Base-by-base conservation (phyloP, 306 rosid genomes). In the Ziziphus jujuba region DNA sequence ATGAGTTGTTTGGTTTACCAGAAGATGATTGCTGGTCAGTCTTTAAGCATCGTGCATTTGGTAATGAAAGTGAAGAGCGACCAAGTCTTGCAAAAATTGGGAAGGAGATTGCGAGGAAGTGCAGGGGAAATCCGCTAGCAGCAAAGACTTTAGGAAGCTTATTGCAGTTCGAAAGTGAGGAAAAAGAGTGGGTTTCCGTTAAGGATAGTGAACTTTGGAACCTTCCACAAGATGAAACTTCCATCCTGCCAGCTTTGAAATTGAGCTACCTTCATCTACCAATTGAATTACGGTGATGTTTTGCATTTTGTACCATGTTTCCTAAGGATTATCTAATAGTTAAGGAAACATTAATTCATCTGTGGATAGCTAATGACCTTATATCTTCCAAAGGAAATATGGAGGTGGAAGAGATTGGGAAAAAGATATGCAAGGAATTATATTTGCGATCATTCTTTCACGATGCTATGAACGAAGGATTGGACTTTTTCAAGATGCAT, bases 301-400 rank as follows among this genome's bases (percentile, higher is more conserved):
- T 81, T 49, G 63, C 70, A 7, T 81, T 43, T 22, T 81, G 79
- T 61, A 68, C 76, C 28, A 48, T 76, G 22, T 80, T 68, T 12
- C 81, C 84, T 0, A 73, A 76, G 34, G 72, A 74, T 57, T 59
- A 21, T 56, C 24, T 16, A 20, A 61, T 81, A n/a, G 2, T 63
- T 9, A 84, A 31, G 56, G 59, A 58, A 61, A 6, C 21, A 2
- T 9, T 81, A 28, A 51, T 85, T 59, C 38, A 31, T 51, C 53
- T 79, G 2, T 84, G 84, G 89, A 76, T 76, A 31, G 87, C 77
- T 9, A 77, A 84, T 67, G 75, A 75, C 17, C 44, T 81, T 7
- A 17, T 81, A 2, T 13, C 54, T 51, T 21, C 59, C 13, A 55
- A 13, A 9, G 58, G 24, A 23, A 52, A 17, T 1, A 24, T 8